These are phyloP conservation scores for Smallanthus sonchifolius DNA, from an alignment of 129 eudicot species.

Conservation along the genomic window DNA sequence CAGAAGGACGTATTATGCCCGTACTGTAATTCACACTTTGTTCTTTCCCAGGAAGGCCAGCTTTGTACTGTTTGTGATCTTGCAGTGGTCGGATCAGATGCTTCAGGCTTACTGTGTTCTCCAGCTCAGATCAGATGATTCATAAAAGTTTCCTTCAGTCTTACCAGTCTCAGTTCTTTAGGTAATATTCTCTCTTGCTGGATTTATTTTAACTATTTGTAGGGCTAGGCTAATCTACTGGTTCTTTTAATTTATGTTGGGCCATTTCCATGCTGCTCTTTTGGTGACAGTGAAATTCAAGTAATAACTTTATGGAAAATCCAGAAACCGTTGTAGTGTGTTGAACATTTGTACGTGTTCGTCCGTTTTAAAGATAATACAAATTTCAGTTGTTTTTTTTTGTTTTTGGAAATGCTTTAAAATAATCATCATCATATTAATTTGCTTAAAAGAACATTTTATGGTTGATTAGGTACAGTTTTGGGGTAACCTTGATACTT, in stretches of 20 bases:
- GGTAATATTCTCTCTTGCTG: constrained; percentile 22
- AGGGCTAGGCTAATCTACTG: not conserved
- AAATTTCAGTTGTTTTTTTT: not conserved
- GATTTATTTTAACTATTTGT: not conserved
- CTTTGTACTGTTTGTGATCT: constrained; percentile 67
- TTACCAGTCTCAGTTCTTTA: constrained; percentile 10
- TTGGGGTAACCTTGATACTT: not conserved
- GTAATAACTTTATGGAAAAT: not conserved
- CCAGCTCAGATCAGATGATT: constrained; percentile 67
- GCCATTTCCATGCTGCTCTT: not conserved
- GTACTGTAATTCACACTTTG: constrained; percentile 62
- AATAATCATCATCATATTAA: not conserved
- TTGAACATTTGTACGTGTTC: not conserved
- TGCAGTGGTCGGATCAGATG: constrained; percentile 62
- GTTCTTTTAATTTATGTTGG: not conserved
- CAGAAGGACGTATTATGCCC: constrained; percentile 69
- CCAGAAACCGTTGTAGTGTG: not conserved
- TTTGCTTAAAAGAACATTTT: not conserved
- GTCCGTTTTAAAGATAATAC: not conserved
- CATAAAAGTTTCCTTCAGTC: not conserved
- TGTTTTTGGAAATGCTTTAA: not conserved
- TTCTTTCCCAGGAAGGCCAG: constrained; percentile 58
- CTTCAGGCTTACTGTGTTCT: constrained; percentile 71
- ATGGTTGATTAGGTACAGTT: not conserved
- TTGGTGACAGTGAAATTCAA: not conserved